phyloP scores from a whole-genome alignment of 2,329 filamentous ascomycete genomes.

The Diaporthe caulivora region DNA sequence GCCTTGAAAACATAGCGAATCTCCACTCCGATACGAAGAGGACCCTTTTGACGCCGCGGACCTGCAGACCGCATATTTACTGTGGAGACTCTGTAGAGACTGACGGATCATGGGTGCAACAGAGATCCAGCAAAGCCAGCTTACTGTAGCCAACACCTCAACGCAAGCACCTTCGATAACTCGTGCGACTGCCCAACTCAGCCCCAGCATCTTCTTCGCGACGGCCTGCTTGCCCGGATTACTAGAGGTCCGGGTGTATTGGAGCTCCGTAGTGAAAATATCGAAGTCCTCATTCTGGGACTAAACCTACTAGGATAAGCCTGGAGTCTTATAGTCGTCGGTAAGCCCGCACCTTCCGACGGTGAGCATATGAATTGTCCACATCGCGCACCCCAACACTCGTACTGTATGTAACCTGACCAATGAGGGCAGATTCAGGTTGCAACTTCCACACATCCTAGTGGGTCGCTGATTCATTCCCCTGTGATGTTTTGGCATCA shows the following conservation, averaged over 20 bases:
- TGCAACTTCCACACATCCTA: background rate
- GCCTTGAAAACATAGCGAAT: background rate
- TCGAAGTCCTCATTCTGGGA: background rate
- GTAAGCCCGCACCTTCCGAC: background rate
- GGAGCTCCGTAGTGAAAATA: background rate
- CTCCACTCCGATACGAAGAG: slow-evolving; percentile 21
- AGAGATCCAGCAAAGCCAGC: slow-evolving; percentile 8
- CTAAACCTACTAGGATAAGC: background rate
- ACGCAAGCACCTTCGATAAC: background rate
- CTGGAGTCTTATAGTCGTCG: background rate
- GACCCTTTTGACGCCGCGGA: background rate
- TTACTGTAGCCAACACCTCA: background rate
- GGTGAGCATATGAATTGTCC: background rate
- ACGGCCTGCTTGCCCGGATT: background rate
- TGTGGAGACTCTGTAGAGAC: slow-evolving; percentile 5
- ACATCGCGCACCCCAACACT: background rate
- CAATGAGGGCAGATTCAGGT: background rate
- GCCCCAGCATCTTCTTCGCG: background rate
- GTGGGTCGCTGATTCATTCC: too few species aligned
- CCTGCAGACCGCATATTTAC: slow-evolving; percentile 17
- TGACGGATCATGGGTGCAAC: slow-evolving; percentile 5
- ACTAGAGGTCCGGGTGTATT: too few species aligned
- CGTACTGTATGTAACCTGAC: background rate
- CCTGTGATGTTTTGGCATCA: background rate
- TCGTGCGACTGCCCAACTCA: background rate